Conservation (phyloP, 768 basidiomycete species). For the Mycena vitilis region DNA sequence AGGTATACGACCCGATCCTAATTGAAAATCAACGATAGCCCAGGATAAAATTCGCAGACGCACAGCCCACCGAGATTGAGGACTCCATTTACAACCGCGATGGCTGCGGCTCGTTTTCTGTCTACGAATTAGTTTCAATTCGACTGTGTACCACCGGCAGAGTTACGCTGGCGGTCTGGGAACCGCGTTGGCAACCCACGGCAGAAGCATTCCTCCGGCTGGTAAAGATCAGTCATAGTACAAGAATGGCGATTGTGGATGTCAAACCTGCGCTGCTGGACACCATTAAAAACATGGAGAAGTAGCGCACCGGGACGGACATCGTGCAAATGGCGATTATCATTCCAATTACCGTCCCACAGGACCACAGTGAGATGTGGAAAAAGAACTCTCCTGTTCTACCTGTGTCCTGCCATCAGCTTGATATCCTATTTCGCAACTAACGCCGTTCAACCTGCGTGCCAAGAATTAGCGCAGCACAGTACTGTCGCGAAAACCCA, state of each 20-base stretch:
- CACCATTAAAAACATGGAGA: constrained; percentile 74
- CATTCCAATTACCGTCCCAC: constrained; percentile 68
- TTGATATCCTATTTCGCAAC: neutral
- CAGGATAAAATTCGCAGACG: constrained; percentile 31
- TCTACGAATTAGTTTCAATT: neutral
- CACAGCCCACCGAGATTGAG: constrained; percentile 69
- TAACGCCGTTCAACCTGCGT: constrained; percentile 48
- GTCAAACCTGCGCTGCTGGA: constrained; percentile 56
- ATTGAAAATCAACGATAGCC: neutral
- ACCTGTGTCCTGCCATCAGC: constrained; percentile 44
- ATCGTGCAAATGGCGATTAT: constrained; percentile 69
- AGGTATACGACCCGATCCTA: constrained; percentile 70
- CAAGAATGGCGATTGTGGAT: neutral
- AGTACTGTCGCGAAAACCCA: constrained; percentile 66
- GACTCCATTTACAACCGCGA: constrained; percentile 69
- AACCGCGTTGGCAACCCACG: constrained; percentile 71
- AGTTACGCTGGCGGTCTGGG: constrained; percentile 68
- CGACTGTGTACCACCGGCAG: neutral
- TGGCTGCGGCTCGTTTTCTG: constrained; percentile 64
- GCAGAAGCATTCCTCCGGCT: constrained; percentile 60
- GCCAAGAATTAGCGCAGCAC: constrained; percentile 64
- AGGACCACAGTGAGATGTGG: constrained; percentile 67
- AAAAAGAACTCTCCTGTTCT: constrained; percentile 72
- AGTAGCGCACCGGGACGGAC: constrained; percentile 63
- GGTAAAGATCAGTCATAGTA: neutral